A percentile compares a stretch with the other conserved stretches of the same genome.
Conservation (phyloP, 768 basidiomycete species). For the Tulasnella sp. region DNA sequence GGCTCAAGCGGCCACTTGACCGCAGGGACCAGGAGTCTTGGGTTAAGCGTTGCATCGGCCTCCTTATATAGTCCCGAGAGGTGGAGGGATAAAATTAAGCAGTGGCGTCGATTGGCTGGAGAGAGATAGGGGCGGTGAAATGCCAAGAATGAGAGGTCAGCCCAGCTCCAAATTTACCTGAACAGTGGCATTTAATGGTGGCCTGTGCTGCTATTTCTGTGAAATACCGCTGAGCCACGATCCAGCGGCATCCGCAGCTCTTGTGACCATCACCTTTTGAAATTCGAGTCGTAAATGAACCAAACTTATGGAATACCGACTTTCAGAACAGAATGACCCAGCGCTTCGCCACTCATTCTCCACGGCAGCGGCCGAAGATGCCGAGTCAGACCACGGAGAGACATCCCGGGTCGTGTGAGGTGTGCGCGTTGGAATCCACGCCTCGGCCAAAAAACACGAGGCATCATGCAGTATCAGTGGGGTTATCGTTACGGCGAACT, state of each 20-base stretch:
- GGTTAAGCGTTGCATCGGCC: neutral
- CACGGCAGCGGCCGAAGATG: neutral
- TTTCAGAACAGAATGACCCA: neutral
- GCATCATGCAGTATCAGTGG: neutral
- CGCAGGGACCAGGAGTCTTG: neutral
- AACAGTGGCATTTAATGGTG: neutral
- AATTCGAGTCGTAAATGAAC: neutral
- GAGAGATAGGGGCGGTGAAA: neutral
- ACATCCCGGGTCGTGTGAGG: neutral
- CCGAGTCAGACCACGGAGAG: neutral
- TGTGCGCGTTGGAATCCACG: neutral
- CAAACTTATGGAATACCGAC: neutral
- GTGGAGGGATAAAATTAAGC: neutral
- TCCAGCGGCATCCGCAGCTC: neutral
- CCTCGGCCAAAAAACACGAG: neutral
- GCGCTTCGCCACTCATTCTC: neutral
- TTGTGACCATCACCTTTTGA: neutral
- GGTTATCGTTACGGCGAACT: no score
- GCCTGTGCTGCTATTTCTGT: neutral
- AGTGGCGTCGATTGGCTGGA: neutral
- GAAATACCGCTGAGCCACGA: neutral
- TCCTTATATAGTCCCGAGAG: neutral
- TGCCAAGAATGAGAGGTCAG: neutral
- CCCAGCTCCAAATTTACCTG: neutral
- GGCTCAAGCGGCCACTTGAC: neutral